Base-by-base conservation (phyloP, 106 monocot species). In the Dendrobium nobile region DNA sequence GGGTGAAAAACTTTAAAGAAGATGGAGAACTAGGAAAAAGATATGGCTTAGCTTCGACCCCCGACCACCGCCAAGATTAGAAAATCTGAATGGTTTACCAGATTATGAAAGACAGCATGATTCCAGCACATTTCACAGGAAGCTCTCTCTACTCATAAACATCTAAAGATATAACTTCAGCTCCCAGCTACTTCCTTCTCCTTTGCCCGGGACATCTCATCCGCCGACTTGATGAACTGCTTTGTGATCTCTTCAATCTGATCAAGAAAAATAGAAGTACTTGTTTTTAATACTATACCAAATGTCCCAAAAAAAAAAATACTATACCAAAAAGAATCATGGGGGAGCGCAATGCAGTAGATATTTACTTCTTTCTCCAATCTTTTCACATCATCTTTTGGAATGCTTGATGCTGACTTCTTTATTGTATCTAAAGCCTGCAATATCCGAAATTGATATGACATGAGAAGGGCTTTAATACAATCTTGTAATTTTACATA, bases 211-310 rank as follows among this genome's bases (percentile, higher is more conserved):
- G 92, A 97, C 84, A 94, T 92, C 75, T 94, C 94, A 61, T 97
- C 96, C 20, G 92, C 92, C 5, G 92, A 80, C 84, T 92, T 97
- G 8, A 94, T 82, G 81, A 90, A 97, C 5, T 82, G 81, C 77
- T 97, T 97, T 7, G 96, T 94, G 56, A 94, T 84, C 70, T 94
- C 96, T 27, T 97, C 96, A 80, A 97, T 55, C 94, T 97, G 82
- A 3, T 41, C 10, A 67, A 87, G 40, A 20, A 37, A 47, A 75
- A 73, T 41, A 9, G 47, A 18, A 58, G 20, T 13, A 26, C 3
- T 9, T 13, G 9, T 20, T 19, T 79, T 65, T 18, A n/a, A 40
- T 41, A 27, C 7, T 26, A 68, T 6, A 68, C 37, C 37, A 27
- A 64, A 37, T n/a, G n/a, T n/a, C n/a, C n/a, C n/a, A n/a, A n/a